Percentiles rank a stretch among this genome's conserved stretches.
Evolutionary conservation across 441 rosid genomes (phyloP).

Genomic region (Syzygium syzygioides): DNA sequence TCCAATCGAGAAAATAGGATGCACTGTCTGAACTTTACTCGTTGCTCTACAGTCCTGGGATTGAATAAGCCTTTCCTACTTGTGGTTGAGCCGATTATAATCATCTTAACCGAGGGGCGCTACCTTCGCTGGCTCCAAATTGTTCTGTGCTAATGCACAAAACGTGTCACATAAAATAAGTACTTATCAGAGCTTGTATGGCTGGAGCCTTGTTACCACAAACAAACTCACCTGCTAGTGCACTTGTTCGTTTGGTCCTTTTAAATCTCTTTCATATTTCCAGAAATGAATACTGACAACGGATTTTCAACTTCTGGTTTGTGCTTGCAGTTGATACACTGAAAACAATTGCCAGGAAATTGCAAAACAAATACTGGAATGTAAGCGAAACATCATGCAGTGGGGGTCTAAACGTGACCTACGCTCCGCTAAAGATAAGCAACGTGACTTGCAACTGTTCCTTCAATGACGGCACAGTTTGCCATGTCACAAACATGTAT

Average conservation of each 20-base stretch:
- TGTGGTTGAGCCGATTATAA: neutral
- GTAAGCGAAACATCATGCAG: slow-evolving; percentile 35
- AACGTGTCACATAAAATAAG: neutral
- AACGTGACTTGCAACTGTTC: slow-evolving; percentile 45
- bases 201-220: slow-evolving; percentile 5
- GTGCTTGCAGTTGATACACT: slow-evolving; percentile 43
- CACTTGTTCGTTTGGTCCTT: neutral
- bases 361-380: slow-evolving; percentile 24
- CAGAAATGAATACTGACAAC: neutral
- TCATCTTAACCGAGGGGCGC: neutral
- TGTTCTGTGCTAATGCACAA: neutral
- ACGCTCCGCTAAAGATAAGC: neutral
- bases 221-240: neutral
- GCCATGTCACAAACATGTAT: slow-evolving; percentile 63
- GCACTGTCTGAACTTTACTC: neutral
- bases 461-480: slow-evolving; percentile 13
- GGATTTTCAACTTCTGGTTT: neutral
- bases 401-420: slow-evolving; percentile 23
- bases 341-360: slow-evolving; percentile 30
- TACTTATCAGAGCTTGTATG: neutral
- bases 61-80: neutral
- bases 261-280: neutral
- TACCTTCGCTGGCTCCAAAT: neutral
- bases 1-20: neutral
- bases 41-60: neutral